Conservation (phyloP, 1,139 yeast species). For the Diutina sp. region DNA sequence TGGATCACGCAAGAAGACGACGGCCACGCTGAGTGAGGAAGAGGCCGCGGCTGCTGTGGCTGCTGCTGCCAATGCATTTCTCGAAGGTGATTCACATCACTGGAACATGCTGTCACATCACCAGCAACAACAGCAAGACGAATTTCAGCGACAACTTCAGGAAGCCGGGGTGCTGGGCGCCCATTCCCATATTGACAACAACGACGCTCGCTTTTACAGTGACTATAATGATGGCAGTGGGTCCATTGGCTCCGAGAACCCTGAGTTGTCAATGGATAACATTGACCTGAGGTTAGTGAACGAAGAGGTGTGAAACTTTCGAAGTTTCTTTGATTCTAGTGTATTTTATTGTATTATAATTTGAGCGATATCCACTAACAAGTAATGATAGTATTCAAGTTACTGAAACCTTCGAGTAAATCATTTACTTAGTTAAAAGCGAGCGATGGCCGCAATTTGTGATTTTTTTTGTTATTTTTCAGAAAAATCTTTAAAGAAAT, state of each 20-base stretch:
- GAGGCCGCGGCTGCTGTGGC: slow-evolving; percentile 5
- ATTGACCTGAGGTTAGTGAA: slow-evolving; percentile 37
- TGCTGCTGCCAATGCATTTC: slow-evolving; percentile 1
- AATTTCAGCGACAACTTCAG: slow-evolving; percentile 25
- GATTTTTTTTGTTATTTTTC: too few relatives aligned
- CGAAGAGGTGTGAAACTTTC: slow-evolving; percentile 12
- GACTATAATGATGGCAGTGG: not conserved
- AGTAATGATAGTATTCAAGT: not conserved
- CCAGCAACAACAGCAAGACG: slow-evolving; percentile 20
- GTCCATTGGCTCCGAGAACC: slow-evolving; percentile 9
- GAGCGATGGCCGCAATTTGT: too few relatives aligned
- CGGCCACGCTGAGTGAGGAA: slow-evolving; percentile 16
- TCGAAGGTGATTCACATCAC: not conserved
- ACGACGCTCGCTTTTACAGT: slow-evolving; percentile 1
- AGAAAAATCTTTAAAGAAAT: too few relatives aligned
- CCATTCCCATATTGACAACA: not conserved
- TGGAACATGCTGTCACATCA: slow-evolving; percentile 14
- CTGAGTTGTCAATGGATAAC: slow-evolving; percentile 33
- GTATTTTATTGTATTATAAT: not conserved
- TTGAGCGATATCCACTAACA: not conserved
- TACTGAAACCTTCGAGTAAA: too few relatives aligned
- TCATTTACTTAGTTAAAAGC: too few relatives aligned
- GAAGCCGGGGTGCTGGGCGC: slow-evolving; percentile 25
- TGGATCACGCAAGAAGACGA: slow-evolving; percentile 14
- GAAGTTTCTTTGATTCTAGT: too few relatives aligned